Percentiles rank a stretch among this genome's conserved stretches.
phyloP scores from a whole-genome alignment of 2,329 filamentous ascomycete species.

The Ophiostoma perfectum region DNA sequence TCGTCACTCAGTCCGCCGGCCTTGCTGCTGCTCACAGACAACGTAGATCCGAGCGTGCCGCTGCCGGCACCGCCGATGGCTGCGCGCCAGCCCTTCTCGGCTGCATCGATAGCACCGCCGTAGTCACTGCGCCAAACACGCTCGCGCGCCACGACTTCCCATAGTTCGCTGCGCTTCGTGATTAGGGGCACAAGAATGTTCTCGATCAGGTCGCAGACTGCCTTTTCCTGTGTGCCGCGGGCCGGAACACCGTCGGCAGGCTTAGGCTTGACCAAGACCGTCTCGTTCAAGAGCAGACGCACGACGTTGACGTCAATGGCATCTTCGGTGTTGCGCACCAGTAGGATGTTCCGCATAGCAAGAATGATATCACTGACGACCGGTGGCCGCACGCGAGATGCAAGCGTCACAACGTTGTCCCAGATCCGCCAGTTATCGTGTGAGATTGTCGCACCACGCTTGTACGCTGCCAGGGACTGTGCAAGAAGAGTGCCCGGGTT shows the following conservation, averaged over 20 bases:
- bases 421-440: slow-evolving; percentile 88
- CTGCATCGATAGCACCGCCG: slow-evolving; percentile 67
- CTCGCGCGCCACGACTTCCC: slow-evolving; percentile 66
- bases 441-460: slow-evolving; percentile 77
- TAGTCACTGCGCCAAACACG: slow-evolving; percentile 69
- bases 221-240: slow-evolving; percentile 55
- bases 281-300: slow-evolving; percentile 64
- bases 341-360: slow-evolving; percentile 68
- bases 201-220: slow-evolving; percentile 69
- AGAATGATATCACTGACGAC: slow-evolving; percentile 69
- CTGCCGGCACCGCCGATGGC: slow-evolving; percentile 39
- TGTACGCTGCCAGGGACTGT: slow-evolving; percentile 78
- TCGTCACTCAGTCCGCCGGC: slow-evolving; percentile 24
- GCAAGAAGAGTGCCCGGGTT: slow-evolving; percentile 59
- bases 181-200: slow-evolving; percentile 73
- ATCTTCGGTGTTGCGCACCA: slow-evolving; percentile 70
- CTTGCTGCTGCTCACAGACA: slow-evolving; percentile 31
- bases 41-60: slow-evolving; percentile 39
- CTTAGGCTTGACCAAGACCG: slow-evolving; percentile 45
- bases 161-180: slow-evolving; percentile 70
- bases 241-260: slow-evolving; percentile 39
- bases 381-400: slow-evolving; percentile 69
- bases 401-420: slow-evolving; percentile 91
- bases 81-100: slow-evolving; percentile 86
- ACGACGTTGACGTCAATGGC: slow-evolving; percentile 72